Evolutionary conservation across 345 rosid genomes (phyloP).

Genomic region (Citrus reticulata): DNA sequence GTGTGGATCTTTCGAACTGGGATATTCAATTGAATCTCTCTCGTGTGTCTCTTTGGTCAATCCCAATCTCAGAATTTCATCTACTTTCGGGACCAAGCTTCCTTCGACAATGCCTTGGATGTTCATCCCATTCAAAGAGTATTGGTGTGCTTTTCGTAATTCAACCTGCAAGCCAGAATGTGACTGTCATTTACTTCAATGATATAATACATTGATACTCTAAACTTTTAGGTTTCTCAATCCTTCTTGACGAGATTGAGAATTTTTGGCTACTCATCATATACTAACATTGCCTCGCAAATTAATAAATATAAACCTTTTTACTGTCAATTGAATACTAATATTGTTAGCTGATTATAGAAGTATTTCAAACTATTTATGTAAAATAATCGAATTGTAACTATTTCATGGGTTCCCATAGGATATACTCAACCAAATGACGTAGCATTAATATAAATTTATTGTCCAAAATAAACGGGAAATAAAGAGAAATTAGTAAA

Average conservation of each 20-base stretch:
- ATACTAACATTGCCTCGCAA: too few species aligned
- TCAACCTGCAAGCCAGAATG: conserved; percentile 33
- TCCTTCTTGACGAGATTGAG: neutral
- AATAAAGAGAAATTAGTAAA: too few species aligned
- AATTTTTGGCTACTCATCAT: neutral
- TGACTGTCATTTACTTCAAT: neutral
- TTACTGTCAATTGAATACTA: too few species aligned
- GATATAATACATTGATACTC: neutral
- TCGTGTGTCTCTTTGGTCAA: neutral
- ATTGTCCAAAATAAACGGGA: too few species aligned
- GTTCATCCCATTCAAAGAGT: conserved; percentile 48
- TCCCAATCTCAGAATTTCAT: conserved; percentile 41
- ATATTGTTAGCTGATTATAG: too few species aligned
- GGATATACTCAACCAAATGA: too few species aligned
- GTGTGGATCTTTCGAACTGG: neutral
- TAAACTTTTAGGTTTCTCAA: neutral
- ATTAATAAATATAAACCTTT: too few species aligned
- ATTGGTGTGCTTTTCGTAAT: conserved; percentile 55
- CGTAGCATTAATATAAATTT: too few species aligned
- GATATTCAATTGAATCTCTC: neutral
- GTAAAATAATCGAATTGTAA: too few species aligned
- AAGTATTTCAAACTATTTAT: too few species aligned
- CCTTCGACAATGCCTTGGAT: conserved; percentile 72
- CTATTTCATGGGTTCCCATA: too few species aligned
- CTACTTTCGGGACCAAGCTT: conserved; percentile 36